phyloP scores from a whole-genome alignment of 805 yeast species.

The Metschnikowia aberdeeniae region DNA sequence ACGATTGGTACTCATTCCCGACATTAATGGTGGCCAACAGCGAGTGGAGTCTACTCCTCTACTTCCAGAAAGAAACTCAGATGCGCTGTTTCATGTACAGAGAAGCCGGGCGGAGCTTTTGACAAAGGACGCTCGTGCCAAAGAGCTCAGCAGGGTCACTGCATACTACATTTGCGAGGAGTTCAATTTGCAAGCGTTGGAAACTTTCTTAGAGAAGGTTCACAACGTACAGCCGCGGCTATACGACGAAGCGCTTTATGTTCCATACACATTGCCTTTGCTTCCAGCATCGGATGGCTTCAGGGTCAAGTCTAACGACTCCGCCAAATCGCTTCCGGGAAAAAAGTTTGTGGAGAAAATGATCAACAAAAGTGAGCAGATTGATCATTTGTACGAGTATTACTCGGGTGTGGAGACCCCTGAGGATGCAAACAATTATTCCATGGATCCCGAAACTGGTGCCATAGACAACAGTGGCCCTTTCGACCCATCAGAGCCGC shows the following conservation, averaged over 20 bases:
- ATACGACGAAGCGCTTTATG: slow-evolving; percentile 91
- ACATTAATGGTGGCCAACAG: slow-evolving; percentile 28
- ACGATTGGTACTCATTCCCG: slow-evolving; percentile 83
- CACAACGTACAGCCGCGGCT: slow-evolving; percentile 84
- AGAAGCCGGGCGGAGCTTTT: slow-evolving; percentile 52
- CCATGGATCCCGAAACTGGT: slow-evolving; percentile 43
- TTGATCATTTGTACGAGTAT: slow-evolving; percentile 89
- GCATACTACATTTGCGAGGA: slow-evolving; percentile 90
- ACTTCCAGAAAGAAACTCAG: slow-evolving; percentile 9
- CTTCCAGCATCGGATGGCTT: slow-evolving; percentile 80
- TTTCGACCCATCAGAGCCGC: slow-evolving; percentile 94
- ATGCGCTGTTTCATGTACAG: slow-evolving; percentile 29
- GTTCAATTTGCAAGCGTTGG: slow-evolving; percentile 59
- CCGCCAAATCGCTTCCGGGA: slow-evolving; percentile 40
- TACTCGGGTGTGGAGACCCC: slow-evolving; percentile 74
- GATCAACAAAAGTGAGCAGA: slow-evolving; percentile 75
- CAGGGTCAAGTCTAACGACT: slow-evolving; percentile 66
- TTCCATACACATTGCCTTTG: slow-evolving; percentile 82
- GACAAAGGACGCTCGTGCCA: slow-evolving; percentile 56
- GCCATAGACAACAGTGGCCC: slow-evolving; percentile 45
- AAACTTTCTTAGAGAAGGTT: slow-evolving; percentile 57
- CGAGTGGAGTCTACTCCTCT: slow-evolving; percentile 12
- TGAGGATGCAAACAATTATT: slow-evolving; percentile 48
- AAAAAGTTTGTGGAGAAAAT: slow-evolving; percentile 64
- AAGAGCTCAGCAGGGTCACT: slow-evolving; percentile 76